Conservation (phyloP, 768 basidiomycete genomes). For the Hericium coralloides region DNA sequence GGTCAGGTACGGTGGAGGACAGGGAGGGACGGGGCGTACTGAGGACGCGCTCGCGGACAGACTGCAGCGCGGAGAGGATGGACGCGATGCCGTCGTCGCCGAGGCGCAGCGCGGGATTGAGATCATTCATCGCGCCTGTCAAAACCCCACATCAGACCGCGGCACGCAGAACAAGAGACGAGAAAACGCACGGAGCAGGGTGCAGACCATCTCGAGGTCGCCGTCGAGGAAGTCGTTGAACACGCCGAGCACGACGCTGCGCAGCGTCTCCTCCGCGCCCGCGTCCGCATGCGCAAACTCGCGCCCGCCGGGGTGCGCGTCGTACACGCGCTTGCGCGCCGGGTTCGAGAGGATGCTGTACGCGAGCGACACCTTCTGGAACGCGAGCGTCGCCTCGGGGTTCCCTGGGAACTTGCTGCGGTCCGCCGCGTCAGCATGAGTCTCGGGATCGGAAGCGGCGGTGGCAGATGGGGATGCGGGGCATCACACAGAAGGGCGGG, state of each 20-base stretch:
- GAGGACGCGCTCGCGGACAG: conserved; percentile 66
- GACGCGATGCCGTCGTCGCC: conserved; percentile 74
- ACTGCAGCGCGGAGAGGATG: conserved; percentile 59
- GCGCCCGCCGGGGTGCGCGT: conserved; percentile 38
- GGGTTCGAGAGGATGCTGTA: conserved; percentile 77
- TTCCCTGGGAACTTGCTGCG: conserved; percentile 72
- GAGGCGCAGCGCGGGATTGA: conserved; percentile 69
- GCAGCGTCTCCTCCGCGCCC: conserved; percentile 72
- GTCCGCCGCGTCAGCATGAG: not conserved
- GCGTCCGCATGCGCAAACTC: conserved; percentile 44
- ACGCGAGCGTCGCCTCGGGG: conserved; percentile 72
- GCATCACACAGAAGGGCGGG: too few species aligned
- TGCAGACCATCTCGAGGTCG: conserved; percentile 78
- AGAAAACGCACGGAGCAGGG: conserved; percentile 51
- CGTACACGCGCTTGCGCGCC: conserved; percentile 58
- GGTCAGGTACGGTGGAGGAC: conserved; percentile 4
- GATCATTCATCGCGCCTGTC: conserved; percentile 65
- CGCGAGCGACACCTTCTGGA: conserved; percentile 80
- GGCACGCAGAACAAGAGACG: not conserved
- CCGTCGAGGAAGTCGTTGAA: conserved; percentile 81
- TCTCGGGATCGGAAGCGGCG: too few species aligned
- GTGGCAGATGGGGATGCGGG: too few species aligned
- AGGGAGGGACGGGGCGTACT: conserved; percentile 34
- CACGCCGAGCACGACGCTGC: conserved; percentile 62
- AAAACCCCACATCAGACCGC: not conserved